Evolutionary conservation across 768 basidiomycete genomes (phyloP).

Genomic region (Auricularia heimuer): DNA sequence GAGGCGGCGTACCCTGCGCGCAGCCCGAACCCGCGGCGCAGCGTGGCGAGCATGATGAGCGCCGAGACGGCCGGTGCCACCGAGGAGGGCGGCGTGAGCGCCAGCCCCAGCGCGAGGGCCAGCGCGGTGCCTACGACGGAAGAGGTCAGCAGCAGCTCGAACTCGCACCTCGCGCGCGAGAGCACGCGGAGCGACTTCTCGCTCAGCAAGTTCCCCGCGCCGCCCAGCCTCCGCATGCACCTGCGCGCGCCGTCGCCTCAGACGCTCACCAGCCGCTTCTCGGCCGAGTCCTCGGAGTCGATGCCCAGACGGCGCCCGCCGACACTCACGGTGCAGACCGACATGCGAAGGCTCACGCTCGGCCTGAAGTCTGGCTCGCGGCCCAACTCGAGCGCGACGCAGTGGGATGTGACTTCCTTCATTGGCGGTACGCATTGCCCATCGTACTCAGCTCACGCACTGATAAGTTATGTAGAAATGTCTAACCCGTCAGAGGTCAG

Average conservation of each 20-base stretch:
- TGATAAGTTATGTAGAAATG: neutral
- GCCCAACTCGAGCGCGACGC: neutral
- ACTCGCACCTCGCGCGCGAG: neutral
- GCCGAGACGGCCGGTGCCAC: neutral
- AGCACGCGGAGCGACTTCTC: neutral
- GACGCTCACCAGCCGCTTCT: neutral
- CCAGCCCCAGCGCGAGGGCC: neutral
- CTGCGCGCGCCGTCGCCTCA: neutral
- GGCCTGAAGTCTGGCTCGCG: neutral
- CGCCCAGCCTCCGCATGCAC: neutral
- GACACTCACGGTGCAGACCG: neutral
- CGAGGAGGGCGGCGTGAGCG: neutral
- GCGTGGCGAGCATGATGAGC: neutral
- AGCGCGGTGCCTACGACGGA: no score
- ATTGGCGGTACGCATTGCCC: neutral
- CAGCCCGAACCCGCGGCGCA: neutral
- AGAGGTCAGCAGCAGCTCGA: neutral
- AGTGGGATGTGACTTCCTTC: neutral
- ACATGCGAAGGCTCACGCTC: neutral
- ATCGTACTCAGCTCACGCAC: neutral
- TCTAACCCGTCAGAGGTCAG: no score
- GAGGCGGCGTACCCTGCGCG: neutral
- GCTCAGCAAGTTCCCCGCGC: slow-evolving; percentile 1
- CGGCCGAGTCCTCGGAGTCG: neutral
- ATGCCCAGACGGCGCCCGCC: neutral